Conservation (phyloP, 768 basidiomycete genomes). For the Trametes gibbosa region DNA sequence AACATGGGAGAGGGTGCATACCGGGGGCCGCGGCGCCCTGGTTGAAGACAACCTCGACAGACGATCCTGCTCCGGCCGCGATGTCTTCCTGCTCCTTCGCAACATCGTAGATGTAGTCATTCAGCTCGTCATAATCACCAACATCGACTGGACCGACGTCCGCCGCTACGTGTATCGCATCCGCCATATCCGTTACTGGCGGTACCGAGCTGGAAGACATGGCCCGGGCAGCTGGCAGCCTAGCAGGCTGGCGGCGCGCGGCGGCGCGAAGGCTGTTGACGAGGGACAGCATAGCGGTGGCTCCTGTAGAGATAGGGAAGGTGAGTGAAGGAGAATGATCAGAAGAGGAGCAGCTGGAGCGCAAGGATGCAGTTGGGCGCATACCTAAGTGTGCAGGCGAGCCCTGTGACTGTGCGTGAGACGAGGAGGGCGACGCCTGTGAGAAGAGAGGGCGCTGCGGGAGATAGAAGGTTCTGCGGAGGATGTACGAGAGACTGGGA, state of each 20-base stretch:
- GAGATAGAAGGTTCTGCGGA: constrained; percentile 2
- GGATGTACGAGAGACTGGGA: background rate
- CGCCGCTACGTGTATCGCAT: no score
- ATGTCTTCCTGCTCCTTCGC: constrained; percentile 1
- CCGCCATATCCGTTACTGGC: background rate
- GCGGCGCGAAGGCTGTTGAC: constrained; percentile 12
- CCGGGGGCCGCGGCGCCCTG: background rate
- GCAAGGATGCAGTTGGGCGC: constrained; percentile 5
- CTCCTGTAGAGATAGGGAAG: background rate
- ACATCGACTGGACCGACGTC: background rate
- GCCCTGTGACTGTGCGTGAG: constrained; percentile 10
- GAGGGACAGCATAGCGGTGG: constrained; percentile 14
- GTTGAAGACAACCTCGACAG: background rate
- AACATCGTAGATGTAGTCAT: background rate
- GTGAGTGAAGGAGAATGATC: background rate
- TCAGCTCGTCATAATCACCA: background rate
- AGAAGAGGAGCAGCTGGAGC: background rate
- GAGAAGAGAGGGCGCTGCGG: background rate
- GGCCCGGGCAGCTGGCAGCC: background rate
- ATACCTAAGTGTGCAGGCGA: background rate
- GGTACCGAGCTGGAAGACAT: background rate
- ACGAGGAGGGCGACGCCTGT: background rate
- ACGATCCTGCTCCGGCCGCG: background rate
- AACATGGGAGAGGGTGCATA: background rate
- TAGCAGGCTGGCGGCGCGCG: constrained; percentile 8